Evolutionary conservation across 2,329 filamentous ascomycete species (phyloP).

Genomic region (Verticillium nonalfalfae): DNA sequence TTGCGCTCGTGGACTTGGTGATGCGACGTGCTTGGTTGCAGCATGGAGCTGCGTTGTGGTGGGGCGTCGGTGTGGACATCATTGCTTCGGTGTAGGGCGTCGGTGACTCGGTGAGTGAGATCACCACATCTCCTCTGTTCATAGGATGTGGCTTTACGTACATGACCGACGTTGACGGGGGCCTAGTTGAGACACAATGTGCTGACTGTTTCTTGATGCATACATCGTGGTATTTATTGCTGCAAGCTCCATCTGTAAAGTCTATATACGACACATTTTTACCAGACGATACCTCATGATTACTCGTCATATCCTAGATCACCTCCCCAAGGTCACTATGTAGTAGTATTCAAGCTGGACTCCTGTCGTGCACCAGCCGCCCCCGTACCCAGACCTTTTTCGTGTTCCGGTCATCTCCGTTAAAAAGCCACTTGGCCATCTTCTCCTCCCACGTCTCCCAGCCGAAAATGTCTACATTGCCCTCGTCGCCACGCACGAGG

Average conservation of each 20-base stretch:
- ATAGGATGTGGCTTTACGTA: too few species aligned
- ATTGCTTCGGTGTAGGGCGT: not conserved
- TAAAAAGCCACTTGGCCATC: constrained; percentile 91
- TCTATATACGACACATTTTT: not conserved
- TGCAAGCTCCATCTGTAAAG: not conserved
- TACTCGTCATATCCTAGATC: not conserved
- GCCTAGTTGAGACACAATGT: not conserved
- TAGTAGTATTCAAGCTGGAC: constrained; percentile 2
- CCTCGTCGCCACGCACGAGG: constrained; percentile 30
- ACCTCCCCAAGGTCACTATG: too few species aligned
- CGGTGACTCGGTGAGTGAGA: not conserved
- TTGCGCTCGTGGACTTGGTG: not conserved
- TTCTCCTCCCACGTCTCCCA: constrained; percentile 84
- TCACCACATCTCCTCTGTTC: too few species aligned
- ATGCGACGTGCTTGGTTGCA: not conserved
- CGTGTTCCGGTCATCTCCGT: constrained; percentile 89
- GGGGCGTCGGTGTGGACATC: not conserved
- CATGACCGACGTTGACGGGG: not conserved
- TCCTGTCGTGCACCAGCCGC: constrained; percentile 63
- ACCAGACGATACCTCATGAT: not conserved
- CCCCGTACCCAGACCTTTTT: constrained; percentile 85
- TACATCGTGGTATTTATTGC: not conserved
- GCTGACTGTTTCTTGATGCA: not conserved
- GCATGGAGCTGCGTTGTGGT: not conserved
- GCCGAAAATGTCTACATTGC: constrained; percentile 82